phyloP scores from a whole-genome alignment of 2,329 filamentous ascomycete species.

The Aspergillus alliaceus region DNA sequence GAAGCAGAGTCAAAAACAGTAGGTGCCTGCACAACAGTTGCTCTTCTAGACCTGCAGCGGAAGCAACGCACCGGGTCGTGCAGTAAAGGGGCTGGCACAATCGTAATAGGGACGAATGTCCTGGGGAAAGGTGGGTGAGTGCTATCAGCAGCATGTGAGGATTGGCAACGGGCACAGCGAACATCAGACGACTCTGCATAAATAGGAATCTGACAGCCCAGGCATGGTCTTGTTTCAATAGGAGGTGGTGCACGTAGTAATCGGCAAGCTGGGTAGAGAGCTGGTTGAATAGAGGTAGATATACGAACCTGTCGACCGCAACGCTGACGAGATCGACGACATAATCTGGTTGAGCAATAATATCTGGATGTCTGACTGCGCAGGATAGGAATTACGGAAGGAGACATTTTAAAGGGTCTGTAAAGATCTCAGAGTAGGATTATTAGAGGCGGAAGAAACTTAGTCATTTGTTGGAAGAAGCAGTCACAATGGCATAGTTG shows the following conservation, averaged over 20 bases:
- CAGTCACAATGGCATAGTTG: too few species aligned
- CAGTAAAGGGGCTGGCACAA: too few species aligned
- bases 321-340: not conserved
- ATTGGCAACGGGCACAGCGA: not conserved
- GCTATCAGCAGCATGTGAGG: not conserved
- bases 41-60: too few species aligned
- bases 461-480: too few species aligned
- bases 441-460: too few species aligned
- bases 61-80: too few species aligned
- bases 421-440: too few species aligned
- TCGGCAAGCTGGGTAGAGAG: not conserved
- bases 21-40: too few species aligned
- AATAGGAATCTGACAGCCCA: not conserved
- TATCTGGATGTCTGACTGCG: not conserved
- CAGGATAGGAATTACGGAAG: not conserved
- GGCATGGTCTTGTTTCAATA: not conserved
- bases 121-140: too few species aligned
- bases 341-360: not conserved
- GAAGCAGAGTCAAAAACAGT: too few species aligned
- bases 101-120: too few species aligned
- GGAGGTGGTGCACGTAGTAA: not conserved
- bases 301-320: not conserved
- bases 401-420: not conserved
- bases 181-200: not conserved
- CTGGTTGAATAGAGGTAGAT: not conserved